Percentiles rank a stretch among this genome's conserved stretches.
These are phyloP conservation scores for Capsicum chinense DNA, from an alignment of 257 asterid genomes.

Conservation along the genomic window DNA sequence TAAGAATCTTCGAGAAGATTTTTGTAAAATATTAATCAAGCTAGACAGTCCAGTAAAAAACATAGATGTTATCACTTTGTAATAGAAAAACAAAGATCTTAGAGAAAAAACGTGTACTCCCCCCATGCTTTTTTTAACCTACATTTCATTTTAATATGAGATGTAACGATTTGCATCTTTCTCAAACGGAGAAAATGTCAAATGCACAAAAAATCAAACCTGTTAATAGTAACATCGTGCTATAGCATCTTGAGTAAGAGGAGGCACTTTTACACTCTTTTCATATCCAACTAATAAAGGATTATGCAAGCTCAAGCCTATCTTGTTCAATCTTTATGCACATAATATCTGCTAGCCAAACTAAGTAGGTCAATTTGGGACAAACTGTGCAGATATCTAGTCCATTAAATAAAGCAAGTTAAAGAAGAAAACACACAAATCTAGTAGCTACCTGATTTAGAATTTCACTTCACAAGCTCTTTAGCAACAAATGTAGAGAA, in stretches of 20 bases:
- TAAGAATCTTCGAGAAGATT: conserved; percentile 5
- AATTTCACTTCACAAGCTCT: not conserved
- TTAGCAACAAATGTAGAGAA: not conserved
- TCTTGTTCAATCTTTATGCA: not conserved
- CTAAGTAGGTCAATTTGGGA: conserved; percentile 12
- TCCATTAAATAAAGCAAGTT: conserved; percentile 1
- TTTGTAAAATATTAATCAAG: too few species aligned
- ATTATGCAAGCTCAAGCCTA: not conserved
- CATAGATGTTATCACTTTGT: not conserved
- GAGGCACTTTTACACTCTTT: conserved; percentile 12
- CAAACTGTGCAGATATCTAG: not conserved
- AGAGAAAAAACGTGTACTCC: not conserved
- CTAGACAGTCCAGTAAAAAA: not conserved
- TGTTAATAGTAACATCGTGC: not conserved
- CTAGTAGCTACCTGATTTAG: not conserved
- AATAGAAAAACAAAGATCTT: not conserved
- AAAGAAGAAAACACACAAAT: not conserved
- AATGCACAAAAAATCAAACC: not conserved
- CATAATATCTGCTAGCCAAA: conserved; percentile 19
- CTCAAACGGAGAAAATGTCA: conserved; percentile 1
- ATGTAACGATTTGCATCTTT: not conserved
- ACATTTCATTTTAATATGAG: not conserved
- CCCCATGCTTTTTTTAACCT: not conserved
- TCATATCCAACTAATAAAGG: not conserved
- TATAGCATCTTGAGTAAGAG: not conserved